Conservation (phyloP, 345 rosid species). For the Mangifera indica region DNA sequence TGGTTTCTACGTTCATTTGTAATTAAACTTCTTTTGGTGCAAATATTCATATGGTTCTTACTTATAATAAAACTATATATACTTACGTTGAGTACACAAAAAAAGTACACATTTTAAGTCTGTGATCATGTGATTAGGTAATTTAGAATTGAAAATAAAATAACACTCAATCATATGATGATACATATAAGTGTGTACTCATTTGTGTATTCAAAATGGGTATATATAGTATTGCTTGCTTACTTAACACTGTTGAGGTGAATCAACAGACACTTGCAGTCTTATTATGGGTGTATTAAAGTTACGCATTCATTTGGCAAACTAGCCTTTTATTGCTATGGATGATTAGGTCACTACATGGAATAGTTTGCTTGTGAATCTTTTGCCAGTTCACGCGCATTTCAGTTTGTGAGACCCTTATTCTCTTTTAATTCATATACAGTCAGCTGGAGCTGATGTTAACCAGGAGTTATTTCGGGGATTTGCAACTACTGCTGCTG, state of each 20-base stretch:
- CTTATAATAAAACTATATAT: too few species aligned
- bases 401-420: background rate
- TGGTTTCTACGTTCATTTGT: background rate
- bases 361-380: background rate
- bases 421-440: conserved; percentile 7
- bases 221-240: too few species aligned
- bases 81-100: too few species aligned
- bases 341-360: conserved; percentile 4
- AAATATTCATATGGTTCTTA: too few species aligned
- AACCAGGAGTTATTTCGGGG: conserved; percentile 40
- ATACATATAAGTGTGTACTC: too few species aligned
- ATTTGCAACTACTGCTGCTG: conserved; percentile 41
- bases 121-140: too few species aligned
- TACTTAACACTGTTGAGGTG: too few species aligned
- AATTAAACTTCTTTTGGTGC: background rate
- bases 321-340: background rate
- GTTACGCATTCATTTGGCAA: background rate
- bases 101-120: too few species aligned
- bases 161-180: too few species aligned
- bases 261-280: background rate
- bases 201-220: too few species aligned
- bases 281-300: background rate
- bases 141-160: too few species aligned
- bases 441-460: conserved; percentile 43
- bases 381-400: background rate